phyloP scores from a whole-genome alignment of 352 stramenopile species.

The Saprolegnia diclina region DNA sequence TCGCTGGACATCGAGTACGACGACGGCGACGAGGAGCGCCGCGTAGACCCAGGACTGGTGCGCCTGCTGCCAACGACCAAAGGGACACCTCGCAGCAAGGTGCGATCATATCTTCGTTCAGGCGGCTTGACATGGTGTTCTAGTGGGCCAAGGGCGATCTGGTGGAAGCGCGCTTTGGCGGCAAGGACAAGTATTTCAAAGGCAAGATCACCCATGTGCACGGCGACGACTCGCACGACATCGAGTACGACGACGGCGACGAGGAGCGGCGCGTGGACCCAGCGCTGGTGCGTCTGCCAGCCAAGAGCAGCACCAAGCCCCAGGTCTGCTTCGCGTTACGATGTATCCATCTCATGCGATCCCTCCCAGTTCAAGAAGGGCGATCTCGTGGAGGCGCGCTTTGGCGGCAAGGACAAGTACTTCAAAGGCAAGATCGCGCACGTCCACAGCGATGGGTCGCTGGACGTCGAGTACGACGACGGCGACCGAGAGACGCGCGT shows the following conservation, averaged over 20 bases:
- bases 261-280: conserved; percentile 44
- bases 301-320: not conserved
- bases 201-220: conserved; percentile 48
- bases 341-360: not conserved
- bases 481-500: conserved; percentile 61
- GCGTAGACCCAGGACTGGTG: conserved; percentile 30
- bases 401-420: conserved; percentile 44
- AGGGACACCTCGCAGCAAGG: not conserved
- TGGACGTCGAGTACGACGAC: conserved; percentile 68
- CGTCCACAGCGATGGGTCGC: conserved; percentile 44
- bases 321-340: not conserved
- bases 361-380: conserved; percentile 52
- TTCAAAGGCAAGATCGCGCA: conserved; percentile 48
- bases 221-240: conserved; percentile 49
- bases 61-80: no score
- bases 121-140: not conserved
- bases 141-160: conserved; percentile 48
- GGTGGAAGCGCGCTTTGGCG: conserved; percentile 60
- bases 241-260: conserved; percentile 72
- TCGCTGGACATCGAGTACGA: conserved; percentile 65
- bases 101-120: not conserved
- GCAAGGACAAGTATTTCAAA: conserved; percentile 40
- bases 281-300: not conserved
- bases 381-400: conserved; percentile 57
- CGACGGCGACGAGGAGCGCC: conserved; percentile 60